Conservation (phyloP, 2,329 filamentous ascomycete species). For the Talaromyces sp. region DNA sequence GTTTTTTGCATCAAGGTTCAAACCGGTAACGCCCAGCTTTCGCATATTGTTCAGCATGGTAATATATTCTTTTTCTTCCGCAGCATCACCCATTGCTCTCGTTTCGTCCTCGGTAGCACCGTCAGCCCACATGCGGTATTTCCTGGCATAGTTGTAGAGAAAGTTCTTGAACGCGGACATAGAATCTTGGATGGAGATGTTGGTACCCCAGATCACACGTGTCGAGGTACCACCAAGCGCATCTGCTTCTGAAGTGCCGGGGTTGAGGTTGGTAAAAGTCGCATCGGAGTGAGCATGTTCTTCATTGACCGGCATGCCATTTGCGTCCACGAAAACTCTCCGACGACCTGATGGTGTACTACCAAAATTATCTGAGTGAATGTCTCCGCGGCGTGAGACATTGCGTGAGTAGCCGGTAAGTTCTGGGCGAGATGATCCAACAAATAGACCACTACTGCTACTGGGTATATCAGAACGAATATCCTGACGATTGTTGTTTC, state of each 20-base stretch:
- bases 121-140: conserved; percentile 89
- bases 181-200: conserved; percentile 87
- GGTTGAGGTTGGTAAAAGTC: conserved; percentile 67
- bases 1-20: conserved; percentile 86
- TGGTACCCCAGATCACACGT: conserved; percentile 93
- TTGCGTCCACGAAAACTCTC: conserved; percentile 62
- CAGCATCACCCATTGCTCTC: conserved; percentile 61
- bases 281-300: conserved; percentile 54
- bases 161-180: conserved; percentile 89
- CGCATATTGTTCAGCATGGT: conserved; percentile 88
- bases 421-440: conserved; percentile 54
- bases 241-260: conserved; percentile 88
- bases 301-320: conserved; percentile 57
- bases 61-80: conserved; percentile 77
- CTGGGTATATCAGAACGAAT: conserved; percentile 70
- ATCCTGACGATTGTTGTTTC: conserved; percentile 51
- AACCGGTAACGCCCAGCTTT: conserved; percentile 72
- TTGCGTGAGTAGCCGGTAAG: conserved; percentile 49
- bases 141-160: conserved; percentile 82
- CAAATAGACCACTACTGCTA: conserved; percentile 83
- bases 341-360: conserved; percentile 51
- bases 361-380: conserved; percentile 72
- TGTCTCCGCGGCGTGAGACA: conserved; percentile 73
- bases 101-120: conserved; percentile 77
- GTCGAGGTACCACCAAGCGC: conserved; percentile 76